These are phyloP conservation scores for Nakazawaea laoshanensis DNA, from an alignment of 805 yeast genomes.

Conservation along the genomic window DNA sequence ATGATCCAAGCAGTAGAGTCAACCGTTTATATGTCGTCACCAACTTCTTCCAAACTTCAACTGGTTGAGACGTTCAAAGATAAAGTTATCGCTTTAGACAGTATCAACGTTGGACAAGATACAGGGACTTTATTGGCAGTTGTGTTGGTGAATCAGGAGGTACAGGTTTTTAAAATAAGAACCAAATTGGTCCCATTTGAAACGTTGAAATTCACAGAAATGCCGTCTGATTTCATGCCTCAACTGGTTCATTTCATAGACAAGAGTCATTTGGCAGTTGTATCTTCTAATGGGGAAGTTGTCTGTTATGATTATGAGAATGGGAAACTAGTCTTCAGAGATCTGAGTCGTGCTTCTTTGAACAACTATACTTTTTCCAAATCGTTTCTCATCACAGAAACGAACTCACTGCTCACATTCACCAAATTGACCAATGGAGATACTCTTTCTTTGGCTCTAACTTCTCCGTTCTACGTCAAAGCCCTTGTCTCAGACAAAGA, in stretches of 20 bases:
- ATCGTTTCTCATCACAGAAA: not conserved
- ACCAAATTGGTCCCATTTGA: not conserved
- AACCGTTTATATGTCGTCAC: too few relatives aligned
- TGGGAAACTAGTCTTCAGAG: conserved; percentile 2
- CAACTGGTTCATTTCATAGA: not conserved
- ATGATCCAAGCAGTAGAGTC: too few relatives aligned
- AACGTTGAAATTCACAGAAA: not conserved
- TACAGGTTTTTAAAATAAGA: too few relatives aligned
- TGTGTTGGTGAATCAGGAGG: too few relatives aligned
- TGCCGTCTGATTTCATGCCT: not conserved
- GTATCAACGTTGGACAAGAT: too few relatives aligned
- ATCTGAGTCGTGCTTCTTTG: too few relatives aligned
- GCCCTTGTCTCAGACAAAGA: not conserved
- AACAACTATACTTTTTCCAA: not conserved
- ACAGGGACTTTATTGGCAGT: too few relatives aligned
- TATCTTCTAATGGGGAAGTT: conserved; percentile 1
- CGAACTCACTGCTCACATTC: not conserved
- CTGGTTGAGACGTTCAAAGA: too few relatives aligned
- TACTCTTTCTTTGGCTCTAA: too few relatives aligned
- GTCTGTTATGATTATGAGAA: conserved; percentile 2
- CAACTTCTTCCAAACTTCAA: too few relatives aligned
- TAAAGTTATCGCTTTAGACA: too few relatives aligned
- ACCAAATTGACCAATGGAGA: not conserved
- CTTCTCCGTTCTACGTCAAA: conserved; percentile 1
- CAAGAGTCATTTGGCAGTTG: conserved; percentile 2